Evolutionary conservation across 2,329 filamentous ascomycete genomes (phyloP).

Genomic region (Graphiopsis chlorocephala): DNA sequence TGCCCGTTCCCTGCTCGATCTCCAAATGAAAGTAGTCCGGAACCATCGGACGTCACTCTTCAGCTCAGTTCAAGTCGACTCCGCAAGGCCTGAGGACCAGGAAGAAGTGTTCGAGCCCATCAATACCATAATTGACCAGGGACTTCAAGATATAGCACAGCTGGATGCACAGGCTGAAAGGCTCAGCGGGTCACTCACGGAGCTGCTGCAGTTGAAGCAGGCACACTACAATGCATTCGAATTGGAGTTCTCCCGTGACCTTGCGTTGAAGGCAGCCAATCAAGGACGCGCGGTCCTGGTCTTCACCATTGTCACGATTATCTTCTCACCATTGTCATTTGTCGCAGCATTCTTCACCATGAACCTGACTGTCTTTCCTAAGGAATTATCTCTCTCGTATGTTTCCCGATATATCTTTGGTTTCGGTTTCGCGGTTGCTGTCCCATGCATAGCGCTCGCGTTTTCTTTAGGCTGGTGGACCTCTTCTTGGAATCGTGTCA

Average conservation of each 20-base stretch:
- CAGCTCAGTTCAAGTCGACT: slow-evolving; percentile 40
- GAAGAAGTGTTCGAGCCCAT: background rate
- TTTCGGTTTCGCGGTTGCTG: background rate
- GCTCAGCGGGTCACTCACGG: slow-evolving; percentile 59
- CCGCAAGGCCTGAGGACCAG: slow-evolving; percentile 40
- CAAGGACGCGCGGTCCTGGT: slow-evolving; percentile 59
- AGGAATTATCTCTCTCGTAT: background rate
- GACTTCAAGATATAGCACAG: slow-evolving; percentile 51
- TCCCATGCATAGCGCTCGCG: background rate
- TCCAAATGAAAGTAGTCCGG: no score
- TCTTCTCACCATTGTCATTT: slow-evolving; percentile 56
- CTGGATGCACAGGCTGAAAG: slow-evolving; percentile 63
- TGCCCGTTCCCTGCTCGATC: no score
- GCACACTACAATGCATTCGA: slow-evolving; percentile 68
- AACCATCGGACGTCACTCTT: no score
- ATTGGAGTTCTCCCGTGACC: slow-evolving; percentile 59
- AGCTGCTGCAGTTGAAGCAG: slow-evolving; percentile 65
- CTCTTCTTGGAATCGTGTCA: background rate
- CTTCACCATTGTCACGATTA: slow-evolving; percentile 58
- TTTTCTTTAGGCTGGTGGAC: background rate
- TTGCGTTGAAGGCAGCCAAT: slow-evolving; percentile 59
- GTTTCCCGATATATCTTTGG: background rate
- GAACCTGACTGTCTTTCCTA: slow-evolving; percentile 50
- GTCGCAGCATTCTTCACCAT: slow-evolving; percentile 57
- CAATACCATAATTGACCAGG: background rate